phyloP scores from a whole-genome alignment of 495 filamentous ascomycete genomes.

The Wilcoxina mikolae region DNA sequence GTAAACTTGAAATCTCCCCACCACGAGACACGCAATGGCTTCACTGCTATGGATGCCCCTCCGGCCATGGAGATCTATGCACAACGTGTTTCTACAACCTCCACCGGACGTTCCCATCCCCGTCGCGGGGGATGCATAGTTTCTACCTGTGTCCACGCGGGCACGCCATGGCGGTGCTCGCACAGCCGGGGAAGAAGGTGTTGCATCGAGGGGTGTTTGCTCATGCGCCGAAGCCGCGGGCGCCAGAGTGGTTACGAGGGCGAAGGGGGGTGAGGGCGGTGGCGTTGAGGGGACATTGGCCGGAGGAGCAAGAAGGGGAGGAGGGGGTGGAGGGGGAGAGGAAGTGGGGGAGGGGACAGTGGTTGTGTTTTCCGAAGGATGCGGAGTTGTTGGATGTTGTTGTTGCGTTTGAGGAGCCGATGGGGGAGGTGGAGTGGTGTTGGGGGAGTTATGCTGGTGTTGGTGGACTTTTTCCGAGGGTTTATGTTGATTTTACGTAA shows the following conservation, averaged over 20 bases:
- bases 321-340: slow-evolving; percentile 8
- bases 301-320: slow-evolving; percentile 1
- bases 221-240: background rate
- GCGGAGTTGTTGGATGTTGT: slow-evolving; percentile 18
- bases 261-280: slow-evolving; percentile 5
- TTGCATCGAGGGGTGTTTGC: slow-evolving; percentile 12
- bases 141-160: slow-evolving; percentile 9
- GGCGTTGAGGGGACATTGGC: slow-evolving; percentile 21
- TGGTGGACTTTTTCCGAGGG: slow-evolving; percentile 23
- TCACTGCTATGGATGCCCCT: slow-evolving; percentile 12
- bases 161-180: slow-evolving; percentile 14
- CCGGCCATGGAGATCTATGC: slow-evolving; percentile 14
- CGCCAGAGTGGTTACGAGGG: slow-evolving; percentile 15
- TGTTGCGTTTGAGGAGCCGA: slow-evolving; percentile 20
- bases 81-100: slow-evolving; percentile 15
- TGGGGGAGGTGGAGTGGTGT: slow-evolving; percentile 10
- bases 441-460: slow-evolving; percentile 25
- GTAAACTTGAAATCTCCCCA: slow-evolving; percentile 1
- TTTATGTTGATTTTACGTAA: slow-evolving; percentile 9
- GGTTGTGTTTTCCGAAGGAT: slow-evolving; percentile 17
- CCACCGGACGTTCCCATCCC: slow-evolving; percentile 4
- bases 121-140: background rate
- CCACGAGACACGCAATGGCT: slow-evolving; percentile 12
- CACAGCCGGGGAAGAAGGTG: slow-evolving; percentile 14
- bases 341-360: slow-evolving; percentile 12